These are phyloP conservation scores for Leptographium wingfieldii DNA, from an alignment of 2,329 filamentous ascomycete genomes.

Conservation along the genomic window DNA sequence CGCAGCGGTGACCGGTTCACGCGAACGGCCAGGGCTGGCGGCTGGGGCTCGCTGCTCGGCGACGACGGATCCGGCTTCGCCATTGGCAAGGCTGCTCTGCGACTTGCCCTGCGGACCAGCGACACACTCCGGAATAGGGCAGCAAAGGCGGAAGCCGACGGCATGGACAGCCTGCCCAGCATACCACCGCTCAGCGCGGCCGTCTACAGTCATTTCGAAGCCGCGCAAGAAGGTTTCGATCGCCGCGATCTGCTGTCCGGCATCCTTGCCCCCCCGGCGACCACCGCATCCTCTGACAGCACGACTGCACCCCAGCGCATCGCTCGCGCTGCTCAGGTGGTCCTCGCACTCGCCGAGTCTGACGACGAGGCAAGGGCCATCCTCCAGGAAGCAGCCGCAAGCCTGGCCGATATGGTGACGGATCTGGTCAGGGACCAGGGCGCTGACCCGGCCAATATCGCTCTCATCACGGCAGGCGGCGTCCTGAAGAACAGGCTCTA, in stretches of 20 bases:
- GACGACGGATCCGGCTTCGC: conserved; percentile 30
- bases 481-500: not conserved
- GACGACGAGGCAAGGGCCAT: not conserved
- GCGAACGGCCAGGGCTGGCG: conserved; percentile 24
- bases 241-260: not conserved
- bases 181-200: not conserved
- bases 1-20: conserved; percentile 10
- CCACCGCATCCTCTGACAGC: not conserved
- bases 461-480: conserved; percentile 5
- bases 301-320: not conserved
- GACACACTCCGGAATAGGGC: not conserved
- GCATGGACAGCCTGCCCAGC: not conserved
- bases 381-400: not conserved
- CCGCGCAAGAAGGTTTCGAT: not conserved
- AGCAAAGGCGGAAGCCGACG: not conserved
- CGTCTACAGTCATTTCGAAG: not conserved
- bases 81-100: conserved; percentile 24
- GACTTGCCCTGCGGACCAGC: conserved; percentile 17
- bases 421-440: not conserved
- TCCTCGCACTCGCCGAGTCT: not conserved
- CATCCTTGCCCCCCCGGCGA: not conserved
- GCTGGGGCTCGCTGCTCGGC: conserved; percentile 30
- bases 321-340: not conserved
- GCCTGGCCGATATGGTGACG: conserved; percentile 2
- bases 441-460: not conserved